Evolutionary conservation across 2,329 filamentous ascomycete genomes (phyloP), one percentile per base, ranked within the genome.

Genomic region (Epichloe sp.): DNA sequence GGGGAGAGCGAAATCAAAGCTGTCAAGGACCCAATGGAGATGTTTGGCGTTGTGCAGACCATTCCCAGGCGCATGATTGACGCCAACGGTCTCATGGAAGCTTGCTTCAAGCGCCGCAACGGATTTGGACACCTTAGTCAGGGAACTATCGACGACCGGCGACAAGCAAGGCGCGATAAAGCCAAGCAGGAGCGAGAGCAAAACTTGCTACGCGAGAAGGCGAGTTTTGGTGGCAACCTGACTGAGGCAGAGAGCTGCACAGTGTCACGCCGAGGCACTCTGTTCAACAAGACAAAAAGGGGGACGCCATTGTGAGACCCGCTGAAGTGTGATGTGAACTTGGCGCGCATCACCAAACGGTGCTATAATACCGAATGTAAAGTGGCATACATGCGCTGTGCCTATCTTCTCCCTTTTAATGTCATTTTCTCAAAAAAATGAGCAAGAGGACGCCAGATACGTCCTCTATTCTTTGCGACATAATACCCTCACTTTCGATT

Each of bases 11-110:
- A 93, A 58, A 93, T 97, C 60, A 80, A 83, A 59, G 79, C 79
- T 8, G 83, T 95, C 11, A 77, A 75, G 15, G 90, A 95, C 61
- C 87, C 89, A 1, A 94, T 95, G 83, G 91, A 97, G 70, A 88
- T 96, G 60, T 96, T 96, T 66, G 88, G 94, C 62, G 83, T 95
- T 3, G 89, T 97, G 31, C 91, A 97, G 70, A 83, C 83, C 2
- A 81, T 95, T 34, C 91, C 91, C 0, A 78, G 91, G 49, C 79
- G 78, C 50, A 77, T 95, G 60, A 67, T 96, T 19, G 88, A 97
- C 65, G 85, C 85, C 50, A 95, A 94, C 59, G 71, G 72, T 2
- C 71, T 97, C 14, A 80, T 95, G 71, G 88, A 95, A 56, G 78
- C 86, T 8, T 94, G 86, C 56, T 90, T 93, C 64, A 82, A 83